These are phyloP conservation scores for Firmiana major DNA, from an alignment of 345 rosid genomes.

Conservation along the genomic window DNA sequence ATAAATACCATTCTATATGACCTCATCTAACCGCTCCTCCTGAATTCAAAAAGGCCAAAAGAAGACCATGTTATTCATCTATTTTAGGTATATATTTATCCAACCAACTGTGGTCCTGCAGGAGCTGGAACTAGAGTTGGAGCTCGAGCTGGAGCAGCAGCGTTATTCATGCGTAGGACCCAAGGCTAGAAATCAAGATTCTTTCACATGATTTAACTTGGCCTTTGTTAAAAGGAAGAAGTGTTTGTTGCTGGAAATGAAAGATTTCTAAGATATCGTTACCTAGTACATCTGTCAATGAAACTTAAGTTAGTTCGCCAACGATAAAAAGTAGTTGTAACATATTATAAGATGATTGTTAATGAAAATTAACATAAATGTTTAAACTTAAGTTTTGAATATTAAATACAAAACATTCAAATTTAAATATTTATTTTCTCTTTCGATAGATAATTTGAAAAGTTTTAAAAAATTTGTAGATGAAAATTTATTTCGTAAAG, in stretches of 20 bases:
- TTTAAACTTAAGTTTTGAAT: too few species aligned
- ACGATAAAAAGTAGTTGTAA: too few species aligned
- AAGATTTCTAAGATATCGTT: neutral
- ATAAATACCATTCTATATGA: neutral
- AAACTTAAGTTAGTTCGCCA: too few species aligned
- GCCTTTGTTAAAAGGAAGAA: too few species aligned
- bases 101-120: neutral
- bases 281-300: too few species aligned
- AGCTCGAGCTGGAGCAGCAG: neutral
- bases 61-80: neutral
- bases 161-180: neutral
- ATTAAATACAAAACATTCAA: too few species aligned
- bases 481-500: too few species aligned
- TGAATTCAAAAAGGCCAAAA: neutral
- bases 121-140: neutral
- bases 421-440: too few species aligned
- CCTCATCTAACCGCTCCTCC: neutral
- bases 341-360: too few species aligned
- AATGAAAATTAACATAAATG: too few species aligned
- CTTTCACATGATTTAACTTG: neutral
- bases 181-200: neutral
- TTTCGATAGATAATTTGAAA: too few species aligned
- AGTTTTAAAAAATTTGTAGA: too few species aligned
- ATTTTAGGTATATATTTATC: neutral
- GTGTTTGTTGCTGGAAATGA: neutral